Percentiles rank a stretch among this genome's conserved stretches.
These are phyloP conservation scores for Sporothrix curviconia DNA, from an alignment of 2,329 filamentous ascomycete species.

Conservation along the genomic window DNA sequence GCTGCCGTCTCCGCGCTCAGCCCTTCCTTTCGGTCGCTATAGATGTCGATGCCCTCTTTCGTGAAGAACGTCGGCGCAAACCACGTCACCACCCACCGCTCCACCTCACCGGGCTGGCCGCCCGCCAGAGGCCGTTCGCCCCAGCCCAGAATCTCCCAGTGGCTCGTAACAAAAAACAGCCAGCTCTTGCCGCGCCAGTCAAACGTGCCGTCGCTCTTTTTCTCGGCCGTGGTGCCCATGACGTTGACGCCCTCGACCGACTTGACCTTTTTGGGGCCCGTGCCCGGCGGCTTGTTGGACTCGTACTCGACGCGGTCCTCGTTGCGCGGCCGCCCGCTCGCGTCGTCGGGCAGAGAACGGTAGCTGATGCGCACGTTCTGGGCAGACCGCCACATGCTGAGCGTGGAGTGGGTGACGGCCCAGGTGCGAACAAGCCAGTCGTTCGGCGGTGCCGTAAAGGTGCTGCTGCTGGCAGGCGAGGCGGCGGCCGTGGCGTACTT, in stretches of 20 bases:
- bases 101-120: slow-evolving; percentile 28
- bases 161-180: slow-evolving; percentile 63
- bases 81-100: slow-evolving; percentile 74
- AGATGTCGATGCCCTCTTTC: slow-evolving; percentile 73
- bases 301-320: slow-evolving; percentile 71
- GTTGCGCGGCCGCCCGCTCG: slow-evolving; percentile 36
- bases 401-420: slow-evolving; percentile 68
- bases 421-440: slow-evolving; percentile 61
- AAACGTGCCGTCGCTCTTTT: slow-evolving; percentile 43
- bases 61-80: slow-evolving; percentile 81
- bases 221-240: slow-evolving; percentile 28
- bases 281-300: slow-evolving; percentile 37
- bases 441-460: slow-evolving; percentile 42
- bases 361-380: slow-evolving; percentile 79
- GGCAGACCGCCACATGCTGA: slow-evolving; percentile 72
- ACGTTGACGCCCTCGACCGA: slow-evolving; percentile 58
- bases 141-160: slow-evolving; percentile 79
- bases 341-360: slow-evolving; percentile 39
- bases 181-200: slow-evolving; percentile 73
- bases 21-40: slow-evolving; percentile 57
- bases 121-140: slow-evolving; percentile 46
- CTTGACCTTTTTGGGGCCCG: slow-evolving; percentile 42
- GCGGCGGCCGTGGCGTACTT: slow-evolving; percentile 34
- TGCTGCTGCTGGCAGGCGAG: slow-evolving; percentile 20
- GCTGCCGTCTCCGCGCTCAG: slow-evolving; percentile 45